Base-by-base conservation (phyloP, 768 basidiomycete genomes). In the Suillus paluster region DNA sequence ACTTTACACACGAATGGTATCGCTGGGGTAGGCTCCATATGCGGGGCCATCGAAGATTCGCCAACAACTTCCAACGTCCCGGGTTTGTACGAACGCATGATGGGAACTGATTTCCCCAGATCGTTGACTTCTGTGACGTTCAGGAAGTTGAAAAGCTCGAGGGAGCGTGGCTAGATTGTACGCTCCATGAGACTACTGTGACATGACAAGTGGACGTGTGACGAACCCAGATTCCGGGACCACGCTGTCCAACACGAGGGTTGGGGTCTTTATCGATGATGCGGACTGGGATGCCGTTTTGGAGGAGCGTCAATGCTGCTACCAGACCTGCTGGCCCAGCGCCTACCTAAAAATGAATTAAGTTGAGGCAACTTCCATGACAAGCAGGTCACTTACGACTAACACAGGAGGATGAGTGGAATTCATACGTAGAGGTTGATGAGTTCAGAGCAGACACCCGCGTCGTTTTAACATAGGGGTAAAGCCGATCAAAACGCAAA, bases 251-350 rank as follows among this genome's bases (percentile, higher is more conserved):
- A 8, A 76, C 60, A 23, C 73, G 73, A 15, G 73, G 73, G 8
- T 68, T 50, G 0, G 74, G 63, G 9, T 56, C 41, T 33, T 61
- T 56, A 5, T 61, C 60, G 25, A 61, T 61, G 30, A 61, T 61
- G 38, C 60, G 56, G n/a, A 48, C 54, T 48, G 36, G 65, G 15
- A 79, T 63, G 8, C 71, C 73, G 46, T 73, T 73, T 17, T 68
- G 62, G 1, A 69, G 63, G 3, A 84, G 78, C 11, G 74, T 66
- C 2, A 81, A 73, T 2, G 80, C 81, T 54, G 77, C 72, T 53
- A 81, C 77, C 8, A 82, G 73, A 41, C 83, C 81, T 38, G 80
- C 75, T 8, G 82, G 81, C 10, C 82, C 81, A 34, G 75, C 80
- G 41, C 82, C 82, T 39, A 80, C 80, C 81, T 83, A 21, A 36